Evolutionary conservation across 306 rosid genomes (phyloP), one percentile per base, ranked within the genome.

Genomic region (Carpinus fangiana): DNA sequence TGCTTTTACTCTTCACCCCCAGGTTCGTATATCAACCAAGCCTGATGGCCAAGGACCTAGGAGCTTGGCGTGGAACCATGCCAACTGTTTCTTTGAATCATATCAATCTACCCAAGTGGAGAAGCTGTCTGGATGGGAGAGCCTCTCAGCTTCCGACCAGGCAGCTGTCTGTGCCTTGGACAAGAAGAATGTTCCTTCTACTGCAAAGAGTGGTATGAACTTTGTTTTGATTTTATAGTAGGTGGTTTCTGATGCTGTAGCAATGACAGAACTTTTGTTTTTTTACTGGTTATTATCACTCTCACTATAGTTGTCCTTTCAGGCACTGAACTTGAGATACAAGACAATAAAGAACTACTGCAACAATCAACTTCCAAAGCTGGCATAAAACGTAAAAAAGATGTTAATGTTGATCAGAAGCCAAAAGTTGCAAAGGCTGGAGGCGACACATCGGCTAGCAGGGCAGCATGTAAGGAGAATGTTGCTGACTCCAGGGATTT

Each of bases 61-160:
- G 84, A 78, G 96, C 46, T 81, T 92, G 88, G 81, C 87, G 74
- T 95, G 99, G 99, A 88, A 93, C 86, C 99, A 95, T 85, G 97
- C 93, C 73, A 95, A 86, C 60, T 95, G 99, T 82, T 87, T 87
- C 80, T 8, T 95, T 85, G 96, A 88, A 77, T 72, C 62, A 47
- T 93, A 89, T 23, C 97, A 96, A 57, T 85, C 93, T 73, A 81
- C 87, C 50, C 75, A 89, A 76, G 82, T 92, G 23, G 91, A 89
- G 80, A 93, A 90, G 90, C 79, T 95, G 78, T 52, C 93, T 70
- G 98, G 99, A 78, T 95, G 98, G 99, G 82, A 82, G 72, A 82
- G 47, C 84, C 90, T 95, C 82, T 83, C 98, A 54, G 65, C 79
- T 57, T 80, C 98, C 84, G 96, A 92, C 87, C 97, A 93, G 86